phyloP scores from a whole-genome alignment of 2,329 filamentous ascomycete species.

The Dactylellina drechsleri region DNA sequence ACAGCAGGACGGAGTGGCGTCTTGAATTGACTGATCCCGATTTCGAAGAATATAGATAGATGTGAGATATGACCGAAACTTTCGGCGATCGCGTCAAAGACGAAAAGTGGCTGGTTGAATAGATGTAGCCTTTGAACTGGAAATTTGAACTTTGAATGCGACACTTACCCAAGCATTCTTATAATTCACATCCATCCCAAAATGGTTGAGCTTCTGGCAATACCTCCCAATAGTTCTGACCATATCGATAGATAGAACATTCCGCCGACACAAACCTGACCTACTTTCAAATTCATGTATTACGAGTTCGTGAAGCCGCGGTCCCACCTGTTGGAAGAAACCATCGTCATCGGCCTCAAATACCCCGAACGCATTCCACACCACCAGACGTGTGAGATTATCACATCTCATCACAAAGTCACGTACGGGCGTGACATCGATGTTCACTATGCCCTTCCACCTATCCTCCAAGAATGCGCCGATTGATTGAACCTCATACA shows the following conservation, averaged over 20 bases:
- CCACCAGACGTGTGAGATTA: not conserved
- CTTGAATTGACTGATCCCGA: not conserved
- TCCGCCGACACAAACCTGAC: not conserved
- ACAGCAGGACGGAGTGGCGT: not conserved
- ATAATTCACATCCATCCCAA: not conserved
- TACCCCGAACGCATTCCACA: not conserved
- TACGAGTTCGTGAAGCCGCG: not conserved
- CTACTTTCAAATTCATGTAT: conserved; percentile 1
- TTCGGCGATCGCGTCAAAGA: conserved; percentile 1
- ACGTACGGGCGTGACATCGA: not conserved
- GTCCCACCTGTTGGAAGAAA: not conserved
- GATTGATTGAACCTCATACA: not conserved
- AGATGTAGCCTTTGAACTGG: not conserved
- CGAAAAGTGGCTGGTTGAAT: not conserved
- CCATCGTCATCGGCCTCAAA: conserved; percentile 3
- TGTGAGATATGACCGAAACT: not conserved
- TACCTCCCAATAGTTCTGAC: not conserved
- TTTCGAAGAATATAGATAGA: not conserved
- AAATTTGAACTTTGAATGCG: not conserved
- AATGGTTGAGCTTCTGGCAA: not conserved
- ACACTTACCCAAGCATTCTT: not conserved
- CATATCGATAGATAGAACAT: not conserved
- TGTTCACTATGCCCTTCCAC: not conserved
- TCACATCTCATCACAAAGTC: not conserved
- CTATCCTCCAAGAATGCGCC: not conserved